Percentiles rank a stretch among this genome's conserved stretches.
Conservation (phyloP, 1,284 basidiomycete genomes). For the Ganoderma sinense region DNA sequence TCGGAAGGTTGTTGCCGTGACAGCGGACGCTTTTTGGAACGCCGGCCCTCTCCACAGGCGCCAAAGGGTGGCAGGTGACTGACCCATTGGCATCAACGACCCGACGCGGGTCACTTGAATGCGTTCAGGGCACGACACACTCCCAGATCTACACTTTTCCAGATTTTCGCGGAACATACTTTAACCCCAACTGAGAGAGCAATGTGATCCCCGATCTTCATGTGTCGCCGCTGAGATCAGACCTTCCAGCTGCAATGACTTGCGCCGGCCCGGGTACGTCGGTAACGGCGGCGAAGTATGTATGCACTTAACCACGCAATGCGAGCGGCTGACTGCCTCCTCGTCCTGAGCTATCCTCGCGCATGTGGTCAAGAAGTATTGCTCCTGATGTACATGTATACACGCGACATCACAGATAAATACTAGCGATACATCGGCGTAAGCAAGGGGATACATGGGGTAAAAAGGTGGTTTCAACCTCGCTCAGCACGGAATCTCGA, state of each 20-base stretch:
- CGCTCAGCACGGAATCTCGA: conserved; percentile 58
- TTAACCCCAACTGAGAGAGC: background rate
- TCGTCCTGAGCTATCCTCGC: background rate
- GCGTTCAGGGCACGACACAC: background rate
- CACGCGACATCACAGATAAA: conserved; percentile 8
- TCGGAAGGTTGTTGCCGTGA: background rate
- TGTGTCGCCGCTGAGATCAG: background rate
- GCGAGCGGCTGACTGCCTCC: background rate
- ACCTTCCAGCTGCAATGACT: background rate
- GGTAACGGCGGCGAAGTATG: background rate
- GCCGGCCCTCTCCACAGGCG: background rate
- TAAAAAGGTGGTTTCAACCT: conserved; percentile 26
- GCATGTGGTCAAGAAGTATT: background rate
- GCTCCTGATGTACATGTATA: background rate
- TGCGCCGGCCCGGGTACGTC: background rate
- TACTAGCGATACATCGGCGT: conserved; percentile 27
- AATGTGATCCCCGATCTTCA: background rate
- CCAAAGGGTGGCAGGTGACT: background rate
- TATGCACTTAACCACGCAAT: background rate
- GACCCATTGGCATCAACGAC: background rate
- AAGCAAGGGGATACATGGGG: background rate
- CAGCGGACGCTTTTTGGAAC: background rate
- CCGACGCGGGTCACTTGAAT: background rate
- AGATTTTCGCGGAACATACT: background rate
- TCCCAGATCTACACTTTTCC: background rate